Conservation (phyloP, 1,284 basidiomycete species). For the Heterobasidion irregulare region DNA sequence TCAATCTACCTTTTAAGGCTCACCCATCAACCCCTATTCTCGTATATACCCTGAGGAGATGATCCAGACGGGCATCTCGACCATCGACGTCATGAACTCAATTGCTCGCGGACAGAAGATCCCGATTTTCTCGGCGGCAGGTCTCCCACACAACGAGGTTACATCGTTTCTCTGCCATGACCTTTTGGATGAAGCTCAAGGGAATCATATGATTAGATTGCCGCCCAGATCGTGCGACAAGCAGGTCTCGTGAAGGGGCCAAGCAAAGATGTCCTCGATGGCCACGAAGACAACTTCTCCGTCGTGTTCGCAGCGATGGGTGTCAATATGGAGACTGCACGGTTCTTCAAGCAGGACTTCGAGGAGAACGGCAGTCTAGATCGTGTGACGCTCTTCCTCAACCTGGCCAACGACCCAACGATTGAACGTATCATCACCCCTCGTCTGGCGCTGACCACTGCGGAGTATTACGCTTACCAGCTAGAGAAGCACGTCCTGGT, state of each 20-base stretch:
- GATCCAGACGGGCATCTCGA: conserved; percentile 99
- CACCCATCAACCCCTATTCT: conserved; percentile 98
- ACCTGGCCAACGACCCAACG: conserved; percentile 99
- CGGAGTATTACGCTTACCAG: conserved; percentile 99
- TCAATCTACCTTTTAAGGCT: conserved; percentile 45
- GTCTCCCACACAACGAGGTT: conserved; percentile 98
- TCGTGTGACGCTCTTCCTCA: conserved; percentile 97
- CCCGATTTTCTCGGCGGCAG: conserved; percentile 98
- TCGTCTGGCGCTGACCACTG: conserved; percentile 94
- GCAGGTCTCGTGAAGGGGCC: conserved; percentile 94
- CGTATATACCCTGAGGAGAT: conserved; percentile 99
- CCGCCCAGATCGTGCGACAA: conserved; percentile 99
- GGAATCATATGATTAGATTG: conserved; percentile 59
- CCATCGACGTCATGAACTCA: conserved; percentile 98
- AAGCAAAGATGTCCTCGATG: conserved; percentile 96
- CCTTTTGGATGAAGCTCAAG: conserved; percentile 9
- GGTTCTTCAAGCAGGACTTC: conserved; percentile 99
- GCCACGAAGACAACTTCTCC: conserved; percentile 99
- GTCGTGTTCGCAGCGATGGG: conserved; percentile 99
- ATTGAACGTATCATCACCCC: conserved; percentile 99
- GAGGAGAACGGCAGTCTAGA: conserved; percentile 98
- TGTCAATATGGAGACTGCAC: conserved; percentile 99
- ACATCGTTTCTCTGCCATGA: conserved; percentile 12
- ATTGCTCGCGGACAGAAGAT: conserved; percentile 99
- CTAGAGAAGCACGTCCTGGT: conserved; percentile 99